phyloP scores from a whole-genome alignment of 352 stramenopile species.

The Globisporangium abappressorium region DNA sequence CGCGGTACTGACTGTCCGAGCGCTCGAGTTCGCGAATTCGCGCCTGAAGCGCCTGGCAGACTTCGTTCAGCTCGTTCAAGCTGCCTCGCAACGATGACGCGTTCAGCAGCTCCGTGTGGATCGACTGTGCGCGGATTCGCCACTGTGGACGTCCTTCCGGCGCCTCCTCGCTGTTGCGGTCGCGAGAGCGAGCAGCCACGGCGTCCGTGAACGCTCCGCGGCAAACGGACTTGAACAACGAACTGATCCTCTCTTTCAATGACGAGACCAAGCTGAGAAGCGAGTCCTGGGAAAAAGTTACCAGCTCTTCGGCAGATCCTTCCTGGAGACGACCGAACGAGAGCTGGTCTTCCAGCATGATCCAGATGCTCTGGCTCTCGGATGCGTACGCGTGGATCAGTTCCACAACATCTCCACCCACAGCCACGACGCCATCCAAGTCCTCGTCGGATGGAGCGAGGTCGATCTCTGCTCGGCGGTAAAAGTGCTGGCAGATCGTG shows the following conservation, averaged over 20 bases:
- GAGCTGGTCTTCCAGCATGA: slow-evolving; percentile 43
- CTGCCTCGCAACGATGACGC: slow-evolving; percentile 57
- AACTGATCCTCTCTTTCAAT: slow-evolving; percentile 61
- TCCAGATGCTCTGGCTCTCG: slow-evolving; percentile 45
- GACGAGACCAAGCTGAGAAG: slow-evolving; percentile 41
- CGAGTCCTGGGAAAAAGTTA: slow-evolving; percentile 43
- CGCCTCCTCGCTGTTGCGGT: slow-evolving; percentile 18
- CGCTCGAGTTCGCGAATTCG: slow-evolving; percentile 76
- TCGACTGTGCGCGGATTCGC: slow-evolving; percentile 69
- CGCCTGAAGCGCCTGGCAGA: slow-evolving; percentile 59
- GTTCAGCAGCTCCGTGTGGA: slow-evolving; percentile 65
- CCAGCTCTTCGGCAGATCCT: slow-evolving; percentile 28
- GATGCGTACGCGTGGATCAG: slow-evolving; percentile 49
- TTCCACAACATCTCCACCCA: slow-evolving; percentile 57
- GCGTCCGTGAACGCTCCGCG: slow-evolving; percentile 76
- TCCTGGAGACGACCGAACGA: slow-evolving; percentile 17
- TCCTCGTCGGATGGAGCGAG: slow-evolving; percentile 64
- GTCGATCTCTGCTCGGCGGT: slow-evolving; percentile 68
- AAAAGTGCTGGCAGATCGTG: slow-evolving; percentile 55
- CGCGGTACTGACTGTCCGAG: slow-evolving; percentile 67
- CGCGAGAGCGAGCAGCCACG: slow-evolving; percentile 41
- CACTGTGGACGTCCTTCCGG: slow-evolving; percentile 51
- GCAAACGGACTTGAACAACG: slow-evolving; percentile 75
- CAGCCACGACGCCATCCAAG: slow-evolving; percentile 55
- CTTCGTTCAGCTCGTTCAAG: slow-evolving; percentile 60